A percentile compares a stretch with the other conserved stretches of the same genome.
phyloP scores from a whole-genome alignment of 2,329 filamentous ascomycete genomes.

The Claviceps digitariae region DNA sequence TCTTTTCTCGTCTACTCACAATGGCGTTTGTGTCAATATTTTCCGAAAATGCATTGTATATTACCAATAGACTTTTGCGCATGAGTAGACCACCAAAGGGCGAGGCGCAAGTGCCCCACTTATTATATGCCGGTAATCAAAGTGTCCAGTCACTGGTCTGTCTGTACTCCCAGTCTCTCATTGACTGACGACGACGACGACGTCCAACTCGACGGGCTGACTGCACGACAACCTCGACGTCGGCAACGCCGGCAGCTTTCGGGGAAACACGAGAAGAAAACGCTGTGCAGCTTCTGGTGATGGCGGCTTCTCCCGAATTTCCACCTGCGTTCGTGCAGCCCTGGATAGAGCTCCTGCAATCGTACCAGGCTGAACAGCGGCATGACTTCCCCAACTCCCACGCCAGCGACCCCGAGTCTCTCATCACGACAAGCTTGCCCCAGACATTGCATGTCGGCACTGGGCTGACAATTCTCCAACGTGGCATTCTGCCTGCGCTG shows the following conservation, averaged over 20 bases:
- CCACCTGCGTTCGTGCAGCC: conserved; percentile 24
- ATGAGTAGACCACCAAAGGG: no score
- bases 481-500: conserved; percentile 47
- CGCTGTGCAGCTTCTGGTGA: neutral
- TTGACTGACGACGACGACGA: no score
- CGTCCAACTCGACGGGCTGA: no score
- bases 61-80: no score
- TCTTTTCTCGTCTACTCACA: neutral
- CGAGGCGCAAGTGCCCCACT: no score
- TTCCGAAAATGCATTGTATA: neutral
- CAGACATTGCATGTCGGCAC: conserved; percentile 41
- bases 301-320: conserved; percentile 12
- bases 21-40: no score
- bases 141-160: no score
- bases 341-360: conserved; percentile 21
- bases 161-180: no score
- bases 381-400: conserved; percentile 37
- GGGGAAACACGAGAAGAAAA: neutral
- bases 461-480: conserved; percentile 40
- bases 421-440: conserved; percentile 35
- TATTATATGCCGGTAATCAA: no score
- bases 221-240: neutral
- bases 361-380: conserved; percentile 20
- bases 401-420: conserved; percentile 25
- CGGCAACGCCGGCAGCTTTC: neutral